phyloP scores from a whole-genome alignment of 192 early-diverging fungal genomes.

The Pecoramyces ruminantium region DNA sequence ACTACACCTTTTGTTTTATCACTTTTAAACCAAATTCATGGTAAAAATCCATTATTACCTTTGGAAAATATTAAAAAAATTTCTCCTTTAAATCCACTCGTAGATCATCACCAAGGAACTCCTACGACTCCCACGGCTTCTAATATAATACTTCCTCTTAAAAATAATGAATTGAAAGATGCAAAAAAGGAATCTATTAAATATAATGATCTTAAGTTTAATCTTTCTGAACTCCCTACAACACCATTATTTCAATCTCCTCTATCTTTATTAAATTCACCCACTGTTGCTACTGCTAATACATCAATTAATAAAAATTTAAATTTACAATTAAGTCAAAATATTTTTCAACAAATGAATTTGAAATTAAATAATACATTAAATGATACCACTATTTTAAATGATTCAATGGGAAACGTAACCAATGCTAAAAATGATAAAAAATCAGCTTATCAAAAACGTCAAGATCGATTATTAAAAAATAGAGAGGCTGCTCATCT shows the following conservation, averaged over 20 bases:
- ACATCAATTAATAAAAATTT: neutral
- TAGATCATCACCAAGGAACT: neutral
- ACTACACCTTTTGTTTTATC: neutral
- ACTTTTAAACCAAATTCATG: neutral
- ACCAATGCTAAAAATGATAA: neutral
- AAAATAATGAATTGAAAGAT: neutral
- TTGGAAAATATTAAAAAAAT: neutral
- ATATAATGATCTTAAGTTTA: neutral
- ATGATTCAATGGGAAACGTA: neutral
- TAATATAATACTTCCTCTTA: neutral
- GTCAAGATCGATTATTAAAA: conserved; percentile 76
- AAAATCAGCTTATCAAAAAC: conserved; percentile 28
- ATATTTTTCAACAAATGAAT: neutral
- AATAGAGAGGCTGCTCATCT: conserved; percentile 76
- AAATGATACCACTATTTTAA: neutral
- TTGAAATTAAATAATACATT: neutral
- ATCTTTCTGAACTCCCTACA: neutral
- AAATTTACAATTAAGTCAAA: neutral
- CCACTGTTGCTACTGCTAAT: neutral
- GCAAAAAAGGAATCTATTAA: neutral
- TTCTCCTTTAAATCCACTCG: neutral
- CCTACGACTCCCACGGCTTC: neutral
- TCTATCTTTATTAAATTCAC: neutral
- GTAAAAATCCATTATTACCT: neutral
- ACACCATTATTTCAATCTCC: neutral